Evolutionary conservation across 2,329 filamentous ascomycete species (phyloP), one percentile per base, ranked within the genome.

Genomic region (Ophiostoma novo-ulmi): DNA sequence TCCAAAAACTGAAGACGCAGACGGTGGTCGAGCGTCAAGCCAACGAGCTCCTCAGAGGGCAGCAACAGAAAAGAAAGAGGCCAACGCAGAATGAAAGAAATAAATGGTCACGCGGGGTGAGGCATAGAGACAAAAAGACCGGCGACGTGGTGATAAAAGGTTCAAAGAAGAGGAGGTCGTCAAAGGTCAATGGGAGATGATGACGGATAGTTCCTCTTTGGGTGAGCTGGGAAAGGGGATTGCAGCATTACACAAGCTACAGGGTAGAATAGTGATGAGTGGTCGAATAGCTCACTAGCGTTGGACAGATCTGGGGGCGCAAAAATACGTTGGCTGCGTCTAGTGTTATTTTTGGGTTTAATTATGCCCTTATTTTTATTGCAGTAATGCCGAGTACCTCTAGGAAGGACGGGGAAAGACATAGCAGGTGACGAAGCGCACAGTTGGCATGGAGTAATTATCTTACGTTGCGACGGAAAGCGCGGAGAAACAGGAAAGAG

Each of bases 261-360:
- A 48, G 17, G 44, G 31, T 31, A 31, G 44, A 20, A 20, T 39
- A 10, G 38, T 58, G 17, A 14, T 31, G 10, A 31, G 55, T 61
- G 22, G 8, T 22, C 55, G 55, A 17, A 48, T 48, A 48, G 44
- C 17, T 48, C 44, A n/a, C 14, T 48, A 20, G 44, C 44, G 17
- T 48, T 48, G 44, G 44, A 8, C 17, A 48, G 17, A 48, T 48
- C 44, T 48, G 44, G 44, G 8, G 22, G 61, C 20, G 61, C 31
- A 64, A 64, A 64, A 38, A 64, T n/a, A 64, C 61, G 35, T 64
- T 38, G 61, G 61, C 1, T 63, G 26, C 58, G 22, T 11, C 7
- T 64, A 64, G 61, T 64, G 61, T 17, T 64, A 64, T 38, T 64
- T 64, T 64, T 17, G 61, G 61, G 11, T 39, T 64, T 64, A 64